Evolutionary conservation across 2,329 filamentous ascomycete species (phyloP), one percentile per base, ranked within the genome.

Genomic region (Verticillium nubilum): DNA sequence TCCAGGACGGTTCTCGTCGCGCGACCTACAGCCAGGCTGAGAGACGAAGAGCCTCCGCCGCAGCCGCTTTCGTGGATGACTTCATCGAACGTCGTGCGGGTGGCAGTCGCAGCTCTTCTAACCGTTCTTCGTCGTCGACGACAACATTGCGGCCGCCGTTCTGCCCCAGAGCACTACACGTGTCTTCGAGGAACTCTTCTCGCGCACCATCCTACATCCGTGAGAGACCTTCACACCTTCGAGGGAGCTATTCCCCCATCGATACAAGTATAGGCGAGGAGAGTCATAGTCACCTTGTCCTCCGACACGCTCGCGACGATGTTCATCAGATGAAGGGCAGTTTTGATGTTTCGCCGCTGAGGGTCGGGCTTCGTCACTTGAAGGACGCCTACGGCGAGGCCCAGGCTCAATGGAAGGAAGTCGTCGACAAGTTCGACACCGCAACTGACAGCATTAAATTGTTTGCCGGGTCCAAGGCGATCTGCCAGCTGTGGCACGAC

Each of bases 401-500:
- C 50, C 61, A 59, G 26, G 55, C 37, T 5, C 60, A 69, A 58
- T 70, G 66, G 65, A 28, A 60, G 25, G 25, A 13, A 10, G 68
- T 70, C 29, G 63, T 61, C 15, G 55, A 65, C 12, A 61, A 64
- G 2, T 72, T 66, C 54, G 65, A 63, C 12, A 53, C 59, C 1
- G 68, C 70, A 27, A 63, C 69, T 52, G 54, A 62, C 4, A 56
- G 29, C 6, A 62, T 72, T 42, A 66, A 58, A 50, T 50, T 58
- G 19, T 71, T 71, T 59, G 64, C 60, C 52, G 61, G 59, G 23
- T 56, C 55, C 6, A 56, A 60, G 29, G 56, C 66, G 15, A 65
- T 71, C 17, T 63, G 65, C 50, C 64, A 63, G n/a, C 65, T 71
- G 23, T 72, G 70, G 70, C 60, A 60, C 19, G 62, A 65, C 56